phyloP scores from a whole-genome alignment of 1,284 basidiomycete species.

The Cutaneotrichosporon sp. region DNA sequence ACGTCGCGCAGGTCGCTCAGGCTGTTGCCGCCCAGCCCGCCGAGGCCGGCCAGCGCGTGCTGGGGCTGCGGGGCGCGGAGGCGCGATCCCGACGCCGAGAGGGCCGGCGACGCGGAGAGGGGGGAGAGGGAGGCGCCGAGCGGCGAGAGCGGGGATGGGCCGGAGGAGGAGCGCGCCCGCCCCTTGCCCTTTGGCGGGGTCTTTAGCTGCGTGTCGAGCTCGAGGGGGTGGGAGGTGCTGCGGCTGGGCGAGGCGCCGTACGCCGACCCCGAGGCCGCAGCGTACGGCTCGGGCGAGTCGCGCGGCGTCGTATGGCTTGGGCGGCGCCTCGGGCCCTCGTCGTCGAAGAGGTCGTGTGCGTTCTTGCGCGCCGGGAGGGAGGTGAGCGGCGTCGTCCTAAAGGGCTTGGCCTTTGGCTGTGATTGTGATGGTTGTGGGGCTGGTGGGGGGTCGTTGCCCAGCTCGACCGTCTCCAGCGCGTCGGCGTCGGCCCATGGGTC shows the following conservation, averaged over 20 bases:
- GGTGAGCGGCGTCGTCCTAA: constrained; percentile 7
- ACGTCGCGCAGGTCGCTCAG: constrained; percentile 24
- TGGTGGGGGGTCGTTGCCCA: not conserved
- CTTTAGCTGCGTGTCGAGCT: constrained; percentile 2
- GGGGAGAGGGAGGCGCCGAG: constrained; percentile 6
- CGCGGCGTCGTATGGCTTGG: not conserved
- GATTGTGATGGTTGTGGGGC: not conserved
- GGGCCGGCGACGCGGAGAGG: not conserved
- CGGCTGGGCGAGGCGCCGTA: not conserved
- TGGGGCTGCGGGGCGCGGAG: not conserved
- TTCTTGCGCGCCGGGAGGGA: not conserved
- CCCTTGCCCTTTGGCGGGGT: not conserved
- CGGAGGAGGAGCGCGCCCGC: not conserved
- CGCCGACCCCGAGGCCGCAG: constrained; percentile 3
- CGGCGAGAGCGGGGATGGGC: not conserved
- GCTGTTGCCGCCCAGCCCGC: not conserved
- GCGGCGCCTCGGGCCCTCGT: not conserved
- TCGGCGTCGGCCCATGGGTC: constrained; percentile 11
- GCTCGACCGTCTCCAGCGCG: not conserved
- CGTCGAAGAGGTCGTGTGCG: not conserved
- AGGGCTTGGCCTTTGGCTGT: not conserved
- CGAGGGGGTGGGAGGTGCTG: constrained; percentile 19
- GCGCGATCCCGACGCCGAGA: not conserved
- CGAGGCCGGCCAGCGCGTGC: not conserved
- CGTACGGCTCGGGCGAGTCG: constrained; percentile 4